Evolutionary conservation across 441 rosid species (phyloP), one percentile per base, ranked within the genome.

Genomic region (Adansonia rubrostipa): DNA sequence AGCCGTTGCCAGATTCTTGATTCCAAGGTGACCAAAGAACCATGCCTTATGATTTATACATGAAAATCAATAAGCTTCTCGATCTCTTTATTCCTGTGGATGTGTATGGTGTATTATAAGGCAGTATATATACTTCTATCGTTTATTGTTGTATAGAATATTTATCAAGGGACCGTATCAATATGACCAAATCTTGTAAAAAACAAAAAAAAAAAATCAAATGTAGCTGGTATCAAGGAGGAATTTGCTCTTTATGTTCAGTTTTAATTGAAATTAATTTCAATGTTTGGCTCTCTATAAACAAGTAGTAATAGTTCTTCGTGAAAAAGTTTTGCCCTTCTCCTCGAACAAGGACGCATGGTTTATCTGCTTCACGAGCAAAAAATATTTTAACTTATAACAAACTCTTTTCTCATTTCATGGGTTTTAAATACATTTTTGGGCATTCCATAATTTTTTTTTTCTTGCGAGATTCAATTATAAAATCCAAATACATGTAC

Each of bases 11-110:
- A 28, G 80, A 71, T 67, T 71, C 79, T 66, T 45, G 62, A 42
- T 64, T 42, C 78, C 81, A 54, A 40, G 69, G 77, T 14, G 82
- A 77, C 20, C 83, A 80, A 50, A 68, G 65, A 15, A 8, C 69
- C 8, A 56, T 64, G 77, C 44, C 20, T 50, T 60, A 62, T 22
- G 74, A 80, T 63, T 47, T 62, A 54, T 79, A 50, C 33, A 62
- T 50, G n/a, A 68, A 20, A 60, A 68, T 67, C 74, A 81, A 19
- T 33, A 20, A 20, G 61, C 22, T 65, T 17, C 45, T 5, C 6
- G 9, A 6, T 67, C 47, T 61, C 5, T 13, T 4, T 48, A 20
- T n/a, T 10, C 17, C 47, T 44, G 47, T 44, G 47, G 47, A 9
- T 8, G 51, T 28, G 22, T 24, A 13, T 61, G 45, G 50, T 7